Base-by-base conservation (phyloP, 1,284 basidiomycete genomes). In the Melampsora larici-populina region DNA sequence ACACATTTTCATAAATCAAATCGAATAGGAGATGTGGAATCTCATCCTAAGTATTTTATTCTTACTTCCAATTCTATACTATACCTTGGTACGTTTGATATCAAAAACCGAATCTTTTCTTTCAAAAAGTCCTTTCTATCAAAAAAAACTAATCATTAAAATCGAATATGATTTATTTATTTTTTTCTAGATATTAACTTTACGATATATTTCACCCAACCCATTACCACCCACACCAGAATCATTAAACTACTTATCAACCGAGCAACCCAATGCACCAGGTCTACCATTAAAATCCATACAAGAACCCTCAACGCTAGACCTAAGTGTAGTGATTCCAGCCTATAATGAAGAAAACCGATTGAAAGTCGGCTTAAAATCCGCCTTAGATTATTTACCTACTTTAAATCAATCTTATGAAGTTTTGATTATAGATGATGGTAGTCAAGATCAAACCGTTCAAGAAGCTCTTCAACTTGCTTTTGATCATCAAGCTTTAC, bases 341-440 rank as follows among this genome's bases (percentile, higher is more conserved):
- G 94, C 94, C 0, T 97, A 90, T 86, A 97, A 97, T 82, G 94
- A 97, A 84, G 88, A 88, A 11, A 84, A 87, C 18, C 88, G 94
- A 7, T 86, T 97, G n/a, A 90, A 90, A 0, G 82, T 85, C 55
- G 97, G 97, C 93, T 88, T 97, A 80, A 85, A 87, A 5, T 88
- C 89, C 31, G 89, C 92, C 8, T 84, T 95, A 70, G 79, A 79
- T 11, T 84, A 79, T 78, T 81, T 86, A 62, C 82, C 87, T 6
- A 29, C 1, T 1, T 58, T 1, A 9, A n/a, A 29, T n/a, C 9
- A 58, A 29, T 73, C 1, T 49, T 89, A 88, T 83, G 94, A 97
- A 83, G 87, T 97, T 58, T 81, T 97, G 80, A 88, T 97, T 72
- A 89, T 97, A 26, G 94, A 97, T 84, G 94, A 97, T 83, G 94